A percentile compares a stretch with the other conserved stretches of the same genome.
These are phyloP conservation scores for Candida gigantensis DNA, from an alignment of 1,139 yeast genomes.

Conservation along the genomic window DNA sequence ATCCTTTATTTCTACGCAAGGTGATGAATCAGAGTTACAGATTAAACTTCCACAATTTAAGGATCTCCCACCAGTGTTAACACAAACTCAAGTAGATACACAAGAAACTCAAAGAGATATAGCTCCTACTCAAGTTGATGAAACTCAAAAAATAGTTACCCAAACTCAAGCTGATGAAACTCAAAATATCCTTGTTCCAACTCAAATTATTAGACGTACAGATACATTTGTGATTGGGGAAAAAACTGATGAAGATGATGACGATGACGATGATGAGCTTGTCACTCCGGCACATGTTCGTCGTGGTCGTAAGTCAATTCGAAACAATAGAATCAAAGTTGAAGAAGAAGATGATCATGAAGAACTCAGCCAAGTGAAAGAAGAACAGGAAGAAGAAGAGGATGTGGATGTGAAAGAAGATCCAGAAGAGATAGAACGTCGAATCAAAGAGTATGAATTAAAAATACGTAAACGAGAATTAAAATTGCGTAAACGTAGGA, in stretches of 20 bases:
- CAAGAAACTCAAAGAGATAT: too few species aligned
- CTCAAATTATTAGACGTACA: too few species aligned
- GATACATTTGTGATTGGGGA: too few species aligned
- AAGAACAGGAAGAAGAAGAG: constrained; percentile 23
- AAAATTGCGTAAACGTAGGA: constrained; percentile 39
- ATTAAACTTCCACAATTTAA: constrained; percentile 16
- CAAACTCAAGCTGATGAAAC: constrained; percentile 14
- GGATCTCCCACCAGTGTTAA: constrained; percentile 12
- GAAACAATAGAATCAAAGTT: constrained; percentile 18
- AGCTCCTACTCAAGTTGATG: constrained; percentile 23
- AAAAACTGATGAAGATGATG: constrained; percentile 3
- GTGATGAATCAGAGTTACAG: constrained; percentile 3
- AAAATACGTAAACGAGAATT: constrained; percentile 42
- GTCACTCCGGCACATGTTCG: constrained; percentile 29
- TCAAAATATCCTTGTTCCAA: constrained; percentile 13
- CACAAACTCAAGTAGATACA: constrained; percentile 20
- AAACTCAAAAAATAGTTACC: too few species aligned
- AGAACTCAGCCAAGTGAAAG: constrained; percentile 10
- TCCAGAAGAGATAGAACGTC: constrained; percentile 29
- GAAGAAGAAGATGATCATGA: constrained; percentile 21
- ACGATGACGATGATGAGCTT: constrained; percentile 29
- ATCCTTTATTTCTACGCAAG: constrained; percentile 10
- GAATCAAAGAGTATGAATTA: constrained; percentile 38
- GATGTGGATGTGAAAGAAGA: constrained; percentile 24
- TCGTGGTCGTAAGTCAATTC: constrained; percentile 25